These are phyloP conservation scores for Hyphopichia homilentoma DNA, from an alignment of 805 yeast genomes.

Conservation along the genomic window DNA sequence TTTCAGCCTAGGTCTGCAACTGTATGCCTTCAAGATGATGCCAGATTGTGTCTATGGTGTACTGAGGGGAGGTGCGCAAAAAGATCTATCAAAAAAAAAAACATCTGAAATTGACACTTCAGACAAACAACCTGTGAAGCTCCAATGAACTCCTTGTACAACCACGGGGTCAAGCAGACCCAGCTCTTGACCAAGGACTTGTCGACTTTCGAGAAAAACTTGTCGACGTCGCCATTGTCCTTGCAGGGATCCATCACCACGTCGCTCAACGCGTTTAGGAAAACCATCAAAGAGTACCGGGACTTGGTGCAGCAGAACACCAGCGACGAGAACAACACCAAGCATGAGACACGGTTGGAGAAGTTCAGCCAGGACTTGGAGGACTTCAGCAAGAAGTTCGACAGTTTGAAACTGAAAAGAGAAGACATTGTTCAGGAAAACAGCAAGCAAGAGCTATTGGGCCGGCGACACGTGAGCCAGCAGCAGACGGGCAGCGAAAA, in stretches of 20 bases:
- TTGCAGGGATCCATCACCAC: conserved; percentile 77
- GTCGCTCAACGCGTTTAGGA: conserved; percentile 66
- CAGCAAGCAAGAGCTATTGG: conserved; percentile 52
- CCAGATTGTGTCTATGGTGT: too few species aligned
- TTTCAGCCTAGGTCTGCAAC: too few species aligned
- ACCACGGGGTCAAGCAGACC: conserved; percentile 85
- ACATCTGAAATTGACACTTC: too few species aligned
- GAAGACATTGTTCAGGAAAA: conserved; percentile 48
- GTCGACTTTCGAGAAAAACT: conserved; percentile 58
- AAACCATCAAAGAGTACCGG: conserved; percentile 71
- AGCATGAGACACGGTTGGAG: conserved; percentile 48
- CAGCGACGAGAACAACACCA: conserved; percentile 53
- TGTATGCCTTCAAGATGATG: too few species aligned
- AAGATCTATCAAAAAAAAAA: too few species aligned
- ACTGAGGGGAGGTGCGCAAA: too few species aligned
- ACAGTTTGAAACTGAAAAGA: conserved; percentile 50
- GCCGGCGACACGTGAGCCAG: conserved; percentile 37
- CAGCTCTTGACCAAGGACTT: conserved; percentile 69
- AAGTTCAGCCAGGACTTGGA: conserved; percentile 49
- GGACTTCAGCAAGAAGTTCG: conserved; percentile 49
- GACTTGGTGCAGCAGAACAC: conserved; percentile 57
- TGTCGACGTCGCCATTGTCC: conserved; percentile 69
- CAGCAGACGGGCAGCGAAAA: conserved; percentile 40
- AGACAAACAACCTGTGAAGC: too few species aligned
- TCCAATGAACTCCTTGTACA: conserved; percentile 81